Base-by-base conservation (phyloP, 768 basidiomycete species). In the Amanita fuliginea region DNA sequence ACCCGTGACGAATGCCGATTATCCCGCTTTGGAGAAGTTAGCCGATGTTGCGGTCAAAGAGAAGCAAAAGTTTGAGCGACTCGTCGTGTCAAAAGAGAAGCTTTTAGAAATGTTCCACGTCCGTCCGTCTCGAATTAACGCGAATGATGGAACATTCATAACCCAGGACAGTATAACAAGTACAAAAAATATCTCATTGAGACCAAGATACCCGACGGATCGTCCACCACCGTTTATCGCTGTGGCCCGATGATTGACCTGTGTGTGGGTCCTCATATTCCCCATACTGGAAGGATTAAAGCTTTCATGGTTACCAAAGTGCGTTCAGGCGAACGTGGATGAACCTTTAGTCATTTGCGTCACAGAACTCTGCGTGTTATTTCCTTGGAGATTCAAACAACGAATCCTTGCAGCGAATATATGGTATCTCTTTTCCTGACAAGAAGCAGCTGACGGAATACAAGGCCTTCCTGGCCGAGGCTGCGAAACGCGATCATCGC, bases 241-340 rank as follows among this genome's bases (percentile, higher is more conserved):
- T 98, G 96, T 63, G 96, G 96, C 30, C 94, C 96, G 35, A 92
- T 99, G 85, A 82, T 99, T 49, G 96, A 99, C 67, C 76, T 99
- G 33, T 99, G 96, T 60, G 75, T 94, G 33, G 96, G 96, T 28
- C 96, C 96, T 19, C 96, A 99, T 65, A 90, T 99, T 51, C 95
- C 96, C 10, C 91, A 98, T 67, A 97, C 96, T 2, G 94, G 94
- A 39, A 87, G 83, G 61, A 97, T 99, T 72, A 99, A 98, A 74
- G 84, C 95, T 0, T 80, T 98, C 63, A 91, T 95, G 78, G 76
- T 99, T 58, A 94, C 92, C 53, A 99, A 99, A 73, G 92, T 88
- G 46, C 6, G 57, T 53, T 16, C 5, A 18, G 41, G 13, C 42
- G 22, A 4, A 10, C 6, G 18, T 2, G 19, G n/a, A 10, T 14